Conservation (phyloP, 441 rosid species). For the Gossypium aridum region DNA sequence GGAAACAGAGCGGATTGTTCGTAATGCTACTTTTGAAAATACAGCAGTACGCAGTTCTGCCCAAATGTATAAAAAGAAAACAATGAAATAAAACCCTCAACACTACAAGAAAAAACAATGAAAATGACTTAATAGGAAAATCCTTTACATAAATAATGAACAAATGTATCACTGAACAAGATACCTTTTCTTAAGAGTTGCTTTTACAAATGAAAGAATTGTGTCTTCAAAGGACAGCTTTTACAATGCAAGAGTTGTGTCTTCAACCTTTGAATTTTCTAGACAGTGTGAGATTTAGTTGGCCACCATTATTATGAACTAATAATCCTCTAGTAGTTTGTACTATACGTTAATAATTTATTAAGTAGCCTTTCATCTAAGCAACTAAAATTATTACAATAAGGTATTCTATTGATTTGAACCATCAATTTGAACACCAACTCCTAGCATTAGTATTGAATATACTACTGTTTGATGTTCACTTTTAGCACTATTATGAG, state of each 20-base stretch:
- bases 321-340: neutral
- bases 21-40: slow-evolving; percentile 80
- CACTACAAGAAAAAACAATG: no score
- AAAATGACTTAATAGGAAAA: no score
- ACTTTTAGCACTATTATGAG: neutral
- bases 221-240: neutral
- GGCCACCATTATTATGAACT: neutral
- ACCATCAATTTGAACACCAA: neutral
- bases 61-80: neutral
- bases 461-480: neutral
- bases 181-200: no score
- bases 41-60: slow-evolving; percentile 86
- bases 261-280: neutral
- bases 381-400: neutral
- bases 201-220: no score
- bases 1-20: slow-evolving; percentile 78
- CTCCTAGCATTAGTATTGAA: neutral
- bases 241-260: neutral
- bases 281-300: neutral
- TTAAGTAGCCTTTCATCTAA: neutral
- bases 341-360: neutral
- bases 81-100: neutral
- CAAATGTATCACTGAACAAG: no score
- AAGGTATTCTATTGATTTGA: neutral
- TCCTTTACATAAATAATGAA: no score